Base-by-base conservation (phyloP, 495 filamentous ascomycete species). In the Penicillium taxi region DNA sequence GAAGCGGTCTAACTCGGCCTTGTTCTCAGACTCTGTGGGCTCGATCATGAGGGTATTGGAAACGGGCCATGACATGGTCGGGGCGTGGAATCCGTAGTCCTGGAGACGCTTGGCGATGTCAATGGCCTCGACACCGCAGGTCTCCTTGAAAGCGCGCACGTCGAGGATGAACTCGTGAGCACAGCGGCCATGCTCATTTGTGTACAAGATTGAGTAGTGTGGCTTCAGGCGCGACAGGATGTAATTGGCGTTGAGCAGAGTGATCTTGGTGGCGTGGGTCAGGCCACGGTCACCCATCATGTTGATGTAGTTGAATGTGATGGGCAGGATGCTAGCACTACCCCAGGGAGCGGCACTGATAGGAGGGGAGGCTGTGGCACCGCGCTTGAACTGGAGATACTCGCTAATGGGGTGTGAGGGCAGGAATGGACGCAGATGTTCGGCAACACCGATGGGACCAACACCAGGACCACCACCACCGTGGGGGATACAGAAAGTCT, bases 81-180 rank as follows among this genome's bases (percentile, higher is more conserved):
- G 91, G 3, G 93, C 87, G 58, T 98, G 91, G 75, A 98, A 98
- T 26, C 91, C 91, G 57, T 94, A 98, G 55, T 98, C 91, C 62
- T 96, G 90, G 6, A 98, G 78, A 41, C 91, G 86, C 71, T 98
- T 98, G 48, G 91, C 91, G 39, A 98, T 82, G 50, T 98, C 91
- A 53, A 96, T 94, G 26, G 88, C 91, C 66, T 96, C 90, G 53
- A 98, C 70, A 9, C 85, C 86, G 34, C 81, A 75, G 19, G 76
- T 78, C 14, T 94, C 86, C 55, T 86, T 85, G 72, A 96, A 94
- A 17, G 72, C 51, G 32, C 91, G 84, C 16, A 82, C 77, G 46
- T 98, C 91, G 30, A 98, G 81, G 59, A 98, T 98, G 68, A 98
- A 98, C 67, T 98, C 91, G 70, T 98, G 91, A 0, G 91, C 91